Conservation (phyloP, 129 eudicot genomes). For the Helichrysum umbraculigerum region DNA sequence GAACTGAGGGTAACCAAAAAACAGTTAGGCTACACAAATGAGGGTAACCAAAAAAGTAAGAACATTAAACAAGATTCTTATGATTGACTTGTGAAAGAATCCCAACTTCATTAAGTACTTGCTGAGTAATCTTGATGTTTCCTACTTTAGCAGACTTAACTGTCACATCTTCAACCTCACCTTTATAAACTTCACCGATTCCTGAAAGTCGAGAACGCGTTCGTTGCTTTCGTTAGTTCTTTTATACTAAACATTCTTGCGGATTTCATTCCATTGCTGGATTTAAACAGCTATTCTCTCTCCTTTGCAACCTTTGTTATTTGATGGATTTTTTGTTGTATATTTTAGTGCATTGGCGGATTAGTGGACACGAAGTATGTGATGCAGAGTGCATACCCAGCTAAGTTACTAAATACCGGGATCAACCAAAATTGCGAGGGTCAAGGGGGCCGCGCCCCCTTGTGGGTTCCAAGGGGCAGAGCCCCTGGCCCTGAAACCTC, state of each 20-base stretch:
- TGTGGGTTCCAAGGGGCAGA: too few species aligned
- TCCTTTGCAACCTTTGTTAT: slow-evolving; percentile 46
- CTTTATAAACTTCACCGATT: slow-evolving; percentile 57
- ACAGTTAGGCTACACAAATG: too few species aligned
- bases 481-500: too few species aligned
- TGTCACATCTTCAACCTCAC: slow-evolving; percentile 45
- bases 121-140: slow-evolving; percentile 48
- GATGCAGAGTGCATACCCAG: too few species aligned
- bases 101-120: slow-evolving; percentile 56
- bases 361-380: too few species aligned
- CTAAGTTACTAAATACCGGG: too few species aligned
- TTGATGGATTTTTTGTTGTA: slow-evolving; percentile 1
- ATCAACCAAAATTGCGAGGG: too few species aligned
- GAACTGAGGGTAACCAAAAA: too few species aligned
- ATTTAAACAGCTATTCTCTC: slow-evolving; percentile 54
- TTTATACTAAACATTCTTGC: slow-evolving; percentile 52
- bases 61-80: slow-evolving; percentile 54
- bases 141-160: slow-evolving; percentile 51
- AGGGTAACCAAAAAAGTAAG: too few species aligned
- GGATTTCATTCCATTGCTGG: slow-evolving; percentile 43
- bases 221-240: slow-evolving; percentile 52
- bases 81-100: slow-evolving; percentile 58
- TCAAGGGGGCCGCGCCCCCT: too few species aligned
- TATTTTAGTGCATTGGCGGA: too few species aligned
- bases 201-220: slow-evolving; percentile 49